Conservation (phyloP, 169 alveolate species). For the Blepharisma undulans region DNA sequence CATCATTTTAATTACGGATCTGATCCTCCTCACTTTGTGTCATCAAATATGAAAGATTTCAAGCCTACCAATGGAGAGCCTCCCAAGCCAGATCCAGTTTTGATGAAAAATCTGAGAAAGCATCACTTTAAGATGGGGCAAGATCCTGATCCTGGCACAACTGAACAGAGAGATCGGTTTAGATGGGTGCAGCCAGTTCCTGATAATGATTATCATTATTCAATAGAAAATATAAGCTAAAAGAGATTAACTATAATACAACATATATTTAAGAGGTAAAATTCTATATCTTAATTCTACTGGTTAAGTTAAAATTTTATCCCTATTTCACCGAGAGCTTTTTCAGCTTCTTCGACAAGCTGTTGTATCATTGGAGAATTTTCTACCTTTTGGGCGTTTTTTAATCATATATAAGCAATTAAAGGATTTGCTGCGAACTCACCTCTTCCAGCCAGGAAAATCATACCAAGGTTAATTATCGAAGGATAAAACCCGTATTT, state of each 20-base stretch:
- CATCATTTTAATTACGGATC: constrained; percentile 10
- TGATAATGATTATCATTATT: background rate
- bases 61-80: background rate
- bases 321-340: background rate
- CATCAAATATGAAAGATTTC: background rate
- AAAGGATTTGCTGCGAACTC: constrained; percentile 10
- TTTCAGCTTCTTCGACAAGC: background rate
- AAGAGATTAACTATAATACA: background rate
- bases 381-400: background rate
- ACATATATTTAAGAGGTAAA: too few species aligned
- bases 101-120: background rate
- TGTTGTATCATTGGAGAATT: background rate
- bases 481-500: constrained; percentile 31
- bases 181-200: constrained; percentile 38
- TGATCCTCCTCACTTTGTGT: background rate
- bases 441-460: constrained; percentile 2
- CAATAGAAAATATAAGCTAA: background rate
- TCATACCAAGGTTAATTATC: constrained; percentile 22
- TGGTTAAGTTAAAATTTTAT: background rate
- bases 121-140: background rate
- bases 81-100: background rate
- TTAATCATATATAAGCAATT: constrained; percentile 26
- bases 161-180: background rate
- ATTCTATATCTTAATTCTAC: too few species aligned
- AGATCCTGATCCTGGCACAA: background rate